Percentiles rank a stretch among this genome's conserved stretches.
Conservation (phyloP, 257 asterid species). For the Penstemon barbatus region DNA sequence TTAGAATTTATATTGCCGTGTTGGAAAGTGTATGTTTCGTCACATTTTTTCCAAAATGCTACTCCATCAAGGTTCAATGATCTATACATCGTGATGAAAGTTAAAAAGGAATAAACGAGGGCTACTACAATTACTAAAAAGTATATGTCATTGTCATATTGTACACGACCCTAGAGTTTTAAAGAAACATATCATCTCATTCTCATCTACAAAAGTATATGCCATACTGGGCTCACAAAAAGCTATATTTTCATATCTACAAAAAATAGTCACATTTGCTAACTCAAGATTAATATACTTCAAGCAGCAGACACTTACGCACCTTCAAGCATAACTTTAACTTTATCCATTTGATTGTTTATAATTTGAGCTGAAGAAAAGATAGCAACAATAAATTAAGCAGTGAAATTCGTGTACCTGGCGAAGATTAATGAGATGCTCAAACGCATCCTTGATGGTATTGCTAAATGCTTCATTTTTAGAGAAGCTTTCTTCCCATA, state of each 20-base stretch:
- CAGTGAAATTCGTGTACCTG: conserved; percentile 54
- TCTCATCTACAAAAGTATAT: background rate
- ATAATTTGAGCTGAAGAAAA: conserved; percentile 30
- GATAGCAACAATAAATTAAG: conserved; percentile 1
- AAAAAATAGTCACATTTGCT: background rate
- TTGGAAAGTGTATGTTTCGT: background rate
- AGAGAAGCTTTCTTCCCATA: conserved; percentile 88
- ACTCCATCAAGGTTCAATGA: background rate
- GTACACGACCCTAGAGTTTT: background rate
- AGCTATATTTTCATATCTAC: background rate
- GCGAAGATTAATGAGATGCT: conserved; percentile 90
- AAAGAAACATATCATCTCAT: background rate
- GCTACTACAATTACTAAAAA: background rate
- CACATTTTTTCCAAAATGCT: background rate
- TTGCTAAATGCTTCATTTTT: conserved; percentile 91
- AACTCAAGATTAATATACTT: background rate
- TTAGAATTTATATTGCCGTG: background rate
- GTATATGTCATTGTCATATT: background rate
- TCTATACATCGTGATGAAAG: background rate
- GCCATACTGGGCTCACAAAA: background rate
- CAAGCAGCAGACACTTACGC: background rate
- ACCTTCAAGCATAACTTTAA: background rate
- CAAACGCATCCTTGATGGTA: conserved; percentile 93
- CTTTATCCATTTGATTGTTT: conserved; percentile 60
- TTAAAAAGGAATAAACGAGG: background rate